A percentile compares a stretch with the other conserved stretches of the same genome.
Conservation (phyloP, 2,329 filamentous ascomycete species). For the Periglandula ipomoeae region DNA sequence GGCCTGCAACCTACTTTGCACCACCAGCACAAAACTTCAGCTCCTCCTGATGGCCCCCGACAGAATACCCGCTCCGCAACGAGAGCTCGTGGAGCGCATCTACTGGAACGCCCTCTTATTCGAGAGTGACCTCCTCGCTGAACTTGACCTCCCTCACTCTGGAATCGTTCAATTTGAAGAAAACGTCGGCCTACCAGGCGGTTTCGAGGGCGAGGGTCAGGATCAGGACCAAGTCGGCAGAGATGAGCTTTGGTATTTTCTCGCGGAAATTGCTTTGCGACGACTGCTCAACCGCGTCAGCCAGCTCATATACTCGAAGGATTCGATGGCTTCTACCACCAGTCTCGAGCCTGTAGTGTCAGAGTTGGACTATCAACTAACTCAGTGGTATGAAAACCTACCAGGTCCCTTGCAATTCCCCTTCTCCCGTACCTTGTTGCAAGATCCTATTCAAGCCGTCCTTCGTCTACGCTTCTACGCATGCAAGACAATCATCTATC, state of each 20-base stretch:
- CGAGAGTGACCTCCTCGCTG: constrained; percentile 70
- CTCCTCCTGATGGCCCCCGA: constrained; percentile 66
- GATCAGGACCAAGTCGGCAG: constrained; percentile 47
- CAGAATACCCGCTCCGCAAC: constrained; percentile 59
- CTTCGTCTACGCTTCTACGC: constrained; percentile 73
- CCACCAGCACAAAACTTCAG: constrained; percentile 73
- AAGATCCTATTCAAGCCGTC: constrained; percentile 71
- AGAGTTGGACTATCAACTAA: constrained; percentile 73
- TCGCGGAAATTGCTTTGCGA: constrained; percentile 72
- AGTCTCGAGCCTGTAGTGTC: constrained; percentile 69
- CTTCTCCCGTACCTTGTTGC: constrained; percentile 55
- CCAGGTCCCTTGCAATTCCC: constrained; percentile 70
- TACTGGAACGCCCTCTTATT: constrained; percentile 81
- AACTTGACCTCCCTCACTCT: constrained; percentile 73
- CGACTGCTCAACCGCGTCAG: constrained; percentile 70
- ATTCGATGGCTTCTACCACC: constrained; percentile 60
- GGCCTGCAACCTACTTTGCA: constrained; percentile 73
- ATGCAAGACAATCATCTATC: constrained; percentile 78
- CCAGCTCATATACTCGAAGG: constrained; percentile 70
- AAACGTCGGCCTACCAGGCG: constrained; percentile 66
- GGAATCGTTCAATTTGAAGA: constrained; percentile 78
- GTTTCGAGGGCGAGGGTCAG: constrained; percentile 63
- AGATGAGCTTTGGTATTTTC: constrained; percentile 79
- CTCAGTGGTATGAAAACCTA: constrained; percentile 76
- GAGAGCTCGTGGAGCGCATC: constrained; percentile 66